Evolutionary conservation across 192 early-diverging fungal species (phyloP).

Genomic region (Coemansia reversa): DNA sequence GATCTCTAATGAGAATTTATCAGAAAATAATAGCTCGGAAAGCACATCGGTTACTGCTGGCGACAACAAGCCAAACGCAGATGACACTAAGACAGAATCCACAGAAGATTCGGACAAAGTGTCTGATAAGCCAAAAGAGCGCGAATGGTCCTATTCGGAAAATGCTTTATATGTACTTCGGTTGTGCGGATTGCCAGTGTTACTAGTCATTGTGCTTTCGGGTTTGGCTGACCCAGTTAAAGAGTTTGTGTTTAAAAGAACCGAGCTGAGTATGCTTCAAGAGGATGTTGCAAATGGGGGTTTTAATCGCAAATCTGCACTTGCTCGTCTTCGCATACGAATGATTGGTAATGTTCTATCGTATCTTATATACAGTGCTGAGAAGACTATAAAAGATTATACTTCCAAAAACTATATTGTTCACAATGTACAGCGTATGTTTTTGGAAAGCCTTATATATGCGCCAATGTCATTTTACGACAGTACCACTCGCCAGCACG

Average conservation of each 20-base stretch:
- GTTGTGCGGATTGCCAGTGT: slow-evolving; percentile 20
- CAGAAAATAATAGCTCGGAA: slow-evolving; percentile 13
- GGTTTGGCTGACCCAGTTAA: slow-evolving; percentile 26
- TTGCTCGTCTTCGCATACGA: slow-evolving; percentile 16
- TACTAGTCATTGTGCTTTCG: slow-evolving; percentile 20
- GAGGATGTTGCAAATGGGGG: slow-evolving; percentile 4
- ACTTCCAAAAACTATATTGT: slow-evolving; percentile 11
- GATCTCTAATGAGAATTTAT: not conserved
- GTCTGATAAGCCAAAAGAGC: not conserved
- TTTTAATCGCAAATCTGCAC: not conserved
- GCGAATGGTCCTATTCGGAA: slow-evolving; percentile 14
- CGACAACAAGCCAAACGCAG: not conserved
- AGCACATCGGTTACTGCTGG: slow-evolving; percentile 7
- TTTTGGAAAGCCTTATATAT: slow-evolving; percentile 26
- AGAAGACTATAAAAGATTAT: slow-evolving; percentile 1
- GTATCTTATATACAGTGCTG: not conserved
- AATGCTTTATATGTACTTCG: slow-evolving; percentile 20
- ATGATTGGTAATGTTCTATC: slow-evolving; percentile 6
- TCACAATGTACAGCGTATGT: slow-evolving; percentile 14
- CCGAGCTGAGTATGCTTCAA: slow-evolving; percentile 23
- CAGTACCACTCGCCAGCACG: slow-evolving; percentile 26
- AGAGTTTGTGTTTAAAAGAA: slow-evolving; percentile 16
- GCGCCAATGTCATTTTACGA: slow-evolving; percentile 45
- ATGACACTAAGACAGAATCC: not conserved
- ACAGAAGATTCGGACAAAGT: not conserved